Evolutionary conservation across 73 alveolate genomes (phyloP).

Genomic region (Tetrahymena thermophila): DNA sequence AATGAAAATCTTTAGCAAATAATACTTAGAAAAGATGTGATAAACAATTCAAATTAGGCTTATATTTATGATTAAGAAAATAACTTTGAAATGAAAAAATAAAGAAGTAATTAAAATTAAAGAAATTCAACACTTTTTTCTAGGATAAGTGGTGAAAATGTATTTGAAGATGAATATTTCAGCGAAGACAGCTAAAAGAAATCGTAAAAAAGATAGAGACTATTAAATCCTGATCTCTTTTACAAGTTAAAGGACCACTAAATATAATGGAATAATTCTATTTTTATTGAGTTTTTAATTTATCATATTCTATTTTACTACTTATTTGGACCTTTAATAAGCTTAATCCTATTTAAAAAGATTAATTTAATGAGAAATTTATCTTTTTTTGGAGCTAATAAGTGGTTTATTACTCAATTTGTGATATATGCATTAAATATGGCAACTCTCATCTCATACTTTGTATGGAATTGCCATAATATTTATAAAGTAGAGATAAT

Average conservation of each 20-base stretch:
- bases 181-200: neutral
- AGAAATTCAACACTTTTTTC: neutral
- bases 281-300: neutral
- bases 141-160: neutral
- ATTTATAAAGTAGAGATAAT: neutral
- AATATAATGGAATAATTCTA: neutral
- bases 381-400: neutral
- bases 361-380: neutral
- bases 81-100: neutral
- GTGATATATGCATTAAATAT: neutral
- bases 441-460: neutral
- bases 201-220: neutral
- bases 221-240: neutral
- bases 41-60: no score
- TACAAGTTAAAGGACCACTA: neutral
- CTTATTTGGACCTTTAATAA: neutral
- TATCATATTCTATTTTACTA: neutral
- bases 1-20: neutral
- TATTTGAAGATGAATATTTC: neutral
- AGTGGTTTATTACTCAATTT: neutral
- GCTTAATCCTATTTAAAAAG: neutral
- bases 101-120: neutral
- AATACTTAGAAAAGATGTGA: neutral
- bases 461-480: neutral
- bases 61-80: no score